Percentiles rank a stretch among this genome's conserved stretches.
phyloP scores from a whole-genome alignment of 2,329 filamentous ascomycete genomes.

The Claviceps lovelessii region DNA sequence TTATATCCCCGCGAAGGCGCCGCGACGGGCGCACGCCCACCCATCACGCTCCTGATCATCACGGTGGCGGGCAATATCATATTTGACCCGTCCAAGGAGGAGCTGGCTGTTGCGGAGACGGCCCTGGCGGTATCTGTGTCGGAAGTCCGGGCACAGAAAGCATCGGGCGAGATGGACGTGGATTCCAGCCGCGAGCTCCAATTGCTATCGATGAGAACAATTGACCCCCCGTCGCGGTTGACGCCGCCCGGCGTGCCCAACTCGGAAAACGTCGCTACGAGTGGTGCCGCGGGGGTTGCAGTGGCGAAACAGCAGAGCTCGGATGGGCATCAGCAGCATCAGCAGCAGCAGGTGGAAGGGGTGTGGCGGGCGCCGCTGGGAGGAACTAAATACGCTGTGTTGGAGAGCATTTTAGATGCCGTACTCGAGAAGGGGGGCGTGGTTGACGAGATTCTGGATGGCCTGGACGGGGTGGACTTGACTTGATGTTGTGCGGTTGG shows the following conservation, averaged over 20 bases:
- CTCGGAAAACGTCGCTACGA: constrained; percentile 42
- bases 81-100: constrained; percentile 83
- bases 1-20: constrained; percentile 49
- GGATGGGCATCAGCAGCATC: constrained; percentile 27
- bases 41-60: constrained; percentile 82
- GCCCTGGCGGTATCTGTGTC: constrained; percentile 75
- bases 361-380: constrained; percentile 81
- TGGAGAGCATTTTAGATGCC: constrained; percentile 62
- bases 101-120: constrained; percentile 82
- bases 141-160: constrained; percentile 21
- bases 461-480: constrained; percentile 62
- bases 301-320: constrained; percentile 18
- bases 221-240: constrained; percentile 60
- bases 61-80: constrained; percentile 77
- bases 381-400: constrained; percentile 60
- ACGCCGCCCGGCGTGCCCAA: constrained; percentile 59
- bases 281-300: constrained; percentile 23
- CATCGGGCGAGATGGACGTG: constrained; percentile 24
- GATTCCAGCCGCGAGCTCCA: constrained; percentile 33
- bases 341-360: constrained; percentile 40
- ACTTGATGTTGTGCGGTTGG: constrained; percentile 22
- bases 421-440: constrained; percentile 67
- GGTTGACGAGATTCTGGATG: constrained; percentile 72
- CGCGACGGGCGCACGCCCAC: constrained; percentile 42
- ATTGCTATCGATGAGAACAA: constrained; percentile 54